Evolutionary conservation across 106 monocot genomes (phyloP), one percentile per base, ranked within the genome.

Genomic region (Vanilla planifolia): DNA sequence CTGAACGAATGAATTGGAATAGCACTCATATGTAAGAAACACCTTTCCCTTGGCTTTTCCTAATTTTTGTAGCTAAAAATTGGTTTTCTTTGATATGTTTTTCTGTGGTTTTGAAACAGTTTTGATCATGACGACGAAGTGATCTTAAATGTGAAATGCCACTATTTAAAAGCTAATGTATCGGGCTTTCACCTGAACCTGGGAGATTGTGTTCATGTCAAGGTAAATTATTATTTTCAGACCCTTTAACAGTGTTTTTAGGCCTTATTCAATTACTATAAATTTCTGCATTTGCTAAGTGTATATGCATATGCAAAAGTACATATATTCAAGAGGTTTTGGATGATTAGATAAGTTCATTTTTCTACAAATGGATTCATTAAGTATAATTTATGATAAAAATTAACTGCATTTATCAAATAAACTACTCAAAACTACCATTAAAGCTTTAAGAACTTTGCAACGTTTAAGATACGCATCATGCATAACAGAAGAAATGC

Each of bases 191-290:
- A 71, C 67, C 55, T 88, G 0, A 43, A 43, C 52, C 50, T 88
- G 7, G 87, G 82, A 5, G 87, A 88, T 64, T 88, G 87, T 39
- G 79, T 67, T 48, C 75, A 73, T 79, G 73, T 88, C 6, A 83
- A 88, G 75, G 87, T 79, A 35, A 72, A 73, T 11, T 16, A 58
- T 41, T n/a, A 51, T 15, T 29, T 55, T 29, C 14, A 41, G 33
- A 6, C 25, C 2, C n/a, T 11, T 29, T 48, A n/a, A 4, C n/a
- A 5, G 8, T 23, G 1, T 32, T 33, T 34, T 3, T 30, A 2
- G 20, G 6, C 44, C 14, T 30, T 45, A 9, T 20, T n/a, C 6
- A 32, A 22, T 45, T 11, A 15, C 28, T 16, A 16, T 53, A 29
- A 30, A n/a, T n/a, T n/a, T n/a, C n/a, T n/a, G n/a, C n/a, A n/a